Percentiles rank a stretch among this genome's conserved stretches.
Evolutionary conservation across 2,329 filamentous ascomycete species (phyloP).

Genomic region (Podosphaera leucotricha): DNA sequence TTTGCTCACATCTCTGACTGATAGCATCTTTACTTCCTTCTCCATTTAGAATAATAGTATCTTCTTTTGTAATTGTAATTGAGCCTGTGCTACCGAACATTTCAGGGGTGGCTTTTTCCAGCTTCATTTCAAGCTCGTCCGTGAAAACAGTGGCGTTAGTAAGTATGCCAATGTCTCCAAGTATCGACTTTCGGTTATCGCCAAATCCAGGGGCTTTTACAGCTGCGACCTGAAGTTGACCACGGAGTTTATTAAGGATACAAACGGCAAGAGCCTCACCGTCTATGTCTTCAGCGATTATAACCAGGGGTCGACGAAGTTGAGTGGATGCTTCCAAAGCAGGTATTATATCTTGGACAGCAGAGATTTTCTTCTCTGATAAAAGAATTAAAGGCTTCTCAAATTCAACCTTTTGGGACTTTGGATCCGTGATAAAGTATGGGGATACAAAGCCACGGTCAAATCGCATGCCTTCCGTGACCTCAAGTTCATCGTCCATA

Average conservation of each 20-base stretch:
- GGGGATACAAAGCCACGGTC: conserved; percentile 96
- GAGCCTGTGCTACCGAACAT: conserved; percentile 93
- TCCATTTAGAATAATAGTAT: conserved; percentile 95
- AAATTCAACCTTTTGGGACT: conserved; percentile 97
- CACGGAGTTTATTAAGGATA: conserved; percentile 99
- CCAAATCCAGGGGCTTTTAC: conserved; percentile 98
- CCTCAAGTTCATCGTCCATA: conserved; percentile 86
- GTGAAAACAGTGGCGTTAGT: conserved; percentile 96
- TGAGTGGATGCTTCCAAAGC: conserved; percentile 94
- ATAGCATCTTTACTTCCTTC: conserved; percentile 89
- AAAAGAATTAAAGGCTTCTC: conserved; percentile 98
- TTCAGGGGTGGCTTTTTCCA: conserved; percentile 89
- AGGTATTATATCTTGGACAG: conserved; percentile 95
- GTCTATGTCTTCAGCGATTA: conserved; percentile 98
- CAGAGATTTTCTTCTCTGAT: conserved; percentile 99
- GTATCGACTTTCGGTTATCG: conserved; percentile 99
- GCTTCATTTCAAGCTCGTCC: conserved; percentile 95
- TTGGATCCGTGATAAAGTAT: conserved; percentile 99
- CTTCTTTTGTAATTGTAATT: conserved; percentile 99
- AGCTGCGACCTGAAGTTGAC: conserved; percentile 92
- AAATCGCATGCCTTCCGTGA: conserved; percentile 99
- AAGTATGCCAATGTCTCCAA: conserved; percentile 84
- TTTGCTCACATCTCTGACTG: conserved; percentile 92
- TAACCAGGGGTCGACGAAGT: conserved; percentile 81
- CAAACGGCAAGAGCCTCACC: conserved; percentile 96